Conservation (phyloP, 2,329 filamentous ascomycete genomes). For the Ilyonectria mors-panacis region DNA sequence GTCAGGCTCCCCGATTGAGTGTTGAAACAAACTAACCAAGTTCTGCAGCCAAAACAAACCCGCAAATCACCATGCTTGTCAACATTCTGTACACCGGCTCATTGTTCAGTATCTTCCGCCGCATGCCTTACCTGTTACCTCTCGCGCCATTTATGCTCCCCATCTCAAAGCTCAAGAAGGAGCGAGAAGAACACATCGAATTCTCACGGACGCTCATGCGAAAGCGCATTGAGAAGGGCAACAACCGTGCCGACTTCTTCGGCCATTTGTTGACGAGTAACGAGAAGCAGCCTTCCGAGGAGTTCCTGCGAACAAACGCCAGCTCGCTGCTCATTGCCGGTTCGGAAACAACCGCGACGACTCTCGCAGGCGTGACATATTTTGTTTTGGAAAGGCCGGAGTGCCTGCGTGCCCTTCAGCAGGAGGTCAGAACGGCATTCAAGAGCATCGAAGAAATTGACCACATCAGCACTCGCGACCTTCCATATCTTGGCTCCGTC, state of each 20-base stretch:
- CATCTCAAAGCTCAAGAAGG: slow-evolving; percentile 2
- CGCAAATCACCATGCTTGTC: slow-evolving; percentile 1
- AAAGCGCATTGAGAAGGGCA: slow-evolving; percentile 8
- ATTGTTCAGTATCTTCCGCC: slow-evolving; percentile 10
- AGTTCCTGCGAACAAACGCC: slow-evolving; percentile 13
- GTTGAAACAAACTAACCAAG: not conserved
- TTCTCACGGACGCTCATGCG: slow-evolving; percentile 6
- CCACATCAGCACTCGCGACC: not conserved
- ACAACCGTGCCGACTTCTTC: slow-evolving; percentile 17
- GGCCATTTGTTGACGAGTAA: not conserved
- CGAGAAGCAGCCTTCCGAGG: not conserved
- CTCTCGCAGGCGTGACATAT: slow-evolving; percentile 8
- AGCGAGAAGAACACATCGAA: slow-evolving; percentile 7
- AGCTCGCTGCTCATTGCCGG: slow-evolving; percentile 12
- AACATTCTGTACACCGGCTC: slow-evolving; percentile 12
- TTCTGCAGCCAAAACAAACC: not conserved
- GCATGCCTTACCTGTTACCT: not conserved
- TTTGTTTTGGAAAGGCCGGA: slow-evolving; percentile 2
- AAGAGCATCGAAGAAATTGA: slow-evolving; percentile 15
- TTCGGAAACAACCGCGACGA: slow-evolving; percentile 18
- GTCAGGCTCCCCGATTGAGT: not conserved
- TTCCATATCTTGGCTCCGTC: slow-evolving; percentile 8
- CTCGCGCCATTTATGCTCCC: slow-evolving; percentile 7
- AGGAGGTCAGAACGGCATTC: slow-evolving; percentile 19
- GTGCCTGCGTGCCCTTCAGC: not conserved